A percentile compares a stretch with the other conserved stretches of the same genome.
Evolutionary conservation across 78 protist species (phyloP).

Genomic region (Guillardia theta): DNA sequence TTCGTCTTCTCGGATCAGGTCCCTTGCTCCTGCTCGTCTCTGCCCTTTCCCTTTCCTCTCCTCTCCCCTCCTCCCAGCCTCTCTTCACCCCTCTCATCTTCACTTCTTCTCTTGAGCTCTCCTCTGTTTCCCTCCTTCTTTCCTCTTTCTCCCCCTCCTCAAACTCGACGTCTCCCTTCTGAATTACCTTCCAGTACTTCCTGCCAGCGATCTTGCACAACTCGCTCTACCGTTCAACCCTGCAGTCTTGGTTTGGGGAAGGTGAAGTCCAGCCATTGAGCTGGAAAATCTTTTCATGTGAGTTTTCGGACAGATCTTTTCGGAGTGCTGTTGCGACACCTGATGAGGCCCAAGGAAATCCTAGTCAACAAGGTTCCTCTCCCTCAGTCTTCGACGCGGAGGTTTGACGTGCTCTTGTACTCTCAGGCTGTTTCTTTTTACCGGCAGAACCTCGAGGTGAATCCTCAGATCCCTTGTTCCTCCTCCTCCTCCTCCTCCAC

Average conservation of each 20-base stretch:
- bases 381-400: too few species aligned
- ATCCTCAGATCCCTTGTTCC: neutral
- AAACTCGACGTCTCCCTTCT: neutral
- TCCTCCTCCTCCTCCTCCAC: neutral
- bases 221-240: neutral
- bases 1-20: conserved; percentile 1
- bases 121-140: too few species aligned
- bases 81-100: too few species aligned
- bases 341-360: neutral
- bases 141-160: too few species aligned
- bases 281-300: too few species aligned
- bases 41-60: too few species aligned
- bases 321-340: neutral
- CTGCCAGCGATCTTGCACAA: conserved; percentile 28
- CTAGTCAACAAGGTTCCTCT: too few species aligned
- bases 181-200: neutral
- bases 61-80: too few species aligned
- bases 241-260: neutral
- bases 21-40: too few species aligned
- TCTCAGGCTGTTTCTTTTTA: neutral
- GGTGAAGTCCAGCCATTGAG: too few species aligned
- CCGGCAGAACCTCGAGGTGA: neutral
- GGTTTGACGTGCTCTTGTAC: too few species aligned
- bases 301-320: conserved; percentile 5
- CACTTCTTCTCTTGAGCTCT: too few species aligned